A percentile compares a stretch with the other conserved stretches of the same genome.
phyloP scores from a whole-genome alignment of 129 eudicot genomes.

The Cynara cardunculus region DNA sequence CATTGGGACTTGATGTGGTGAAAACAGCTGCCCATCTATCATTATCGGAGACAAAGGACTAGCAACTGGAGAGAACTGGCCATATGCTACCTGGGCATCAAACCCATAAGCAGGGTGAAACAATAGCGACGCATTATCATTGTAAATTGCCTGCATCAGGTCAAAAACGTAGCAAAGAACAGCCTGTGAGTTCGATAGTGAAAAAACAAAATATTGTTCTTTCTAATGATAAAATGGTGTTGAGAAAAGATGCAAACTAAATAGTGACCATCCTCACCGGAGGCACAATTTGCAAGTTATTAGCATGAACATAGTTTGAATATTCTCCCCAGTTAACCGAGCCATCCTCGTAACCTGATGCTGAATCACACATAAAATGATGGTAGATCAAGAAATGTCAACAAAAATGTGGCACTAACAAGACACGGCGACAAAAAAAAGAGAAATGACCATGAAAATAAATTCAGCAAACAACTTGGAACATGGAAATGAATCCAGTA shows the following conservation, averaged over 20 bases:
- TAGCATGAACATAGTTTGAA: constrained; percentile 70
- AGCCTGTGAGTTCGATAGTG: background rate
- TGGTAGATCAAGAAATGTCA: background rate
- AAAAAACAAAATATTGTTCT: background rate
- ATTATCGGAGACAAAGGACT: constrained; percentile 80
- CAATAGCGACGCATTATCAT: constrained; percentile 58
- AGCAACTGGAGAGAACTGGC: constrained; percentile 87
- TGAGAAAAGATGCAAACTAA: background rate
- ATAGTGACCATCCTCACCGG: constrained; percentile 55
- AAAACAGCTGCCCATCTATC: constrained; percentile 82
- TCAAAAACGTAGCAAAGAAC: background rate
- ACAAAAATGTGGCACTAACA: background rate
- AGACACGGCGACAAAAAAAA: background rate
- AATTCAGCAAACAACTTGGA: background rate
- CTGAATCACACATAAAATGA: constrained; percentile 11
- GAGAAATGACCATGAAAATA: background rate
- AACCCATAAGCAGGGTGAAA: constrained; percentile 78
- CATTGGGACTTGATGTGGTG: constrained; percentile 77
- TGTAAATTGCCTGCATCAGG: constrained; percentile 60
- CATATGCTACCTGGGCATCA: constrained; percentile 73
- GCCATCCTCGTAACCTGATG: constrained; percentile 70
- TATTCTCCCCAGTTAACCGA: constrained; percentile 79
- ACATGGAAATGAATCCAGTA: background rate
- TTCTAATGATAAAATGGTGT: background rate
- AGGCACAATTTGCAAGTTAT: constrained; percentile 71